These are phyloP conservation scores for Elsinoe arachidis DNA, from an alignment of 2,329 filamentous ascomycete species.

Conservation along the genomic window DNA sequence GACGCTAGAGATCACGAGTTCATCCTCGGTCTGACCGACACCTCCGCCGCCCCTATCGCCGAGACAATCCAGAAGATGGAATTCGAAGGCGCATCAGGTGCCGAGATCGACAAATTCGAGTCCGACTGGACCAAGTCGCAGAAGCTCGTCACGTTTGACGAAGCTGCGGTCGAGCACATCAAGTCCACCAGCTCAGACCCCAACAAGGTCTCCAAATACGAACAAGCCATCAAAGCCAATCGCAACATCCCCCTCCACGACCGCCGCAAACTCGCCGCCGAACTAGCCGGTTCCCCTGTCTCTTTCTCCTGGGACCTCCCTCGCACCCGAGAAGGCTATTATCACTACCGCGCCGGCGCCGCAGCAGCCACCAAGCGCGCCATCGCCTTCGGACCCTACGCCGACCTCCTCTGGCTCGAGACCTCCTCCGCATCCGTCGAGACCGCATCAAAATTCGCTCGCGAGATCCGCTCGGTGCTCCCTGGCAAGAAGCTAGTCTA, in stretches of 20 bases:
- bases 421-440: constrained; percentile 79
- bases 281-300: constrained; percentile 59
- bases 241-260: constrained; percentile 69
- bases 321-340: constrained; percentile 86
- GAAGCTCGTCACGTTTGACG: constrained; percentile 81
- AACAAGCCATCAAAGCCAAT: constrained; percentile 36
- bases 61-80: constrained; percentile 91
- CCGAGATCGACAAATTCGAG: constrained; percentile 80
- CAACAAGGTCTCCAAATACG: constrained; percentile 15
- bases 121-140: constrained; percentile 80
- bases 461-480: constrained; percentile 59
- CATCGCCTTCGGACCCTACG: constrained; percentile 81
- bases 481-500: constrained; percentile 89
- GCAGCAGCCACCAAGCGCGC: constrained; percentile 84
- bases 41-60: constrained; percentile 66
- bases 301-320: constrained; percentile 88
- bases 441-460: constrained; percentile 66
- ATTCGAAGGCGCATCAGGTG: constrained; percentile 61
- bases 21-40: constrained; percentile 76
- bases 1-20: constrained; percentile 95
- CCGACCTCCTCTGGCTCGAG: constrained; percentile 95
- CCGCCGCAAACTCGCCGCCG: constrained; percentile 62
- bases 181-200: constrained; percentile 19
- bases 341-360: constrained; percentile 81
- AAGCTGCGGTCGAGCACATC: constrained; percentile 46